phyloP scores from a whole-genome alignment of 2,329 filamentous ascomycete species.

The Verticillium isaacii region DNA sequence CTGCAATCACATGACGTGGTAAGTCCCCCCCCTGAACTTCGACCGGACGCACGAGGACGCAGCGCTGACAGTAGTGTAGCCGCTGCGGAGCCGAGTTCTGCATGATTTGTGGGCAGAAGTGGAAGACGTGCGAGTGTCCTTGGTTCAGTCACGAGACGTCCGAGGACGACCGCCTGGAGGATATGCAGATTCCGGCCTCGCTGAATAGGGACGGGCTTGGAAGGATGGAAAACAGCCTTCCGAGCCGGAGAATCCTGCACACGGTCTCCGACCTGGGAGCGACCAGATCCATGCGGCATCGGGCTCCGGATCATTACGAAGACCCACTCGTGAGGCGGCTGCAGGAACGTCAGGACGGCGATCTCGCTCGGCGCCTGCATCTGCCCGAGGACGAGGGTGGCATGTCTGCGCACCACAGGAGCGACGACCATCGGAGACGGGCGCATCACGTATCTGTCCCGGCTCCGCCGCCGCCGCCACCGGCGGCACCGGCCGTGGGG shows the following conservation, averaged over 20 bases:
- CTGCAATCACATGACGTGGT: constrained; percentile 88
- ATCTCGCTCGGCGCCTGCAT: constrained; percentile 30
- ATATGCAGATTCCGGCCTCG: constrained; percentile 43
- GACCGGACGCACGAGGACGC: background rate
- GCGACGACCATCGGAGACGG: constrained; percentile 49
- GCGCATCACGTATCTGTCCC: constrained; percentile 29
- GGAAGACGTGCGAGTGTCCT: constrained; percentile 79
- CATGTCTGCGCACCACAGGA: constrained; percentile 50
- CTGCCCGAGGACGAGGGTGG: constrained; percentile 40
- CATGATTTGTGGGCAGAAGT: constrained; percentile 76
- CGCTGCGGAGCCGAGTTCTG: constrained; percentile 82
- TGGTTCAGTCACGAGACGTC: constrained; percentile 65
- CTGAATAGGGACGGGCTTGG: constrained; percentile 14
- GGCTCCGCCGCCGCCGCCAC: constrained; percentile 22
- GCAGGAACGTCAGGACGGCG: constrained; percentile 42
- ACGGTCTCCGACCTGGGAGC: constrained; percentile 11
- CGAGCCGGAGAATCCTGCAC: constrained; percentile 7
- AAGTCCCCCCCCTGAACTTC: constrained; percentile 24
- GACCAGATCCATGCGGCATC: background rate
- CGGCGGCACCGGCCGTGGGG: constrained; percentile 19
- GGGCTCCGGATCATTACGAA: constrained; percentile 33
- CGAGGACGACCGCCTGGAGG: constrained; percentile 49
- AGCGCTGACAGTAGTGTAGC: constrained; percentile 29
- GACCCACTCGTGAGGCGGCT: constrained; percentile 38
- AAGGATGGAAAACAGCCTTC: constrained; percentile 1